Percentiles rank a stretch among this genome's conserved stretches.
phyloP scores from a whole-genome alignment of 306 rosid species.

The Luffa acutangula region DNA sequence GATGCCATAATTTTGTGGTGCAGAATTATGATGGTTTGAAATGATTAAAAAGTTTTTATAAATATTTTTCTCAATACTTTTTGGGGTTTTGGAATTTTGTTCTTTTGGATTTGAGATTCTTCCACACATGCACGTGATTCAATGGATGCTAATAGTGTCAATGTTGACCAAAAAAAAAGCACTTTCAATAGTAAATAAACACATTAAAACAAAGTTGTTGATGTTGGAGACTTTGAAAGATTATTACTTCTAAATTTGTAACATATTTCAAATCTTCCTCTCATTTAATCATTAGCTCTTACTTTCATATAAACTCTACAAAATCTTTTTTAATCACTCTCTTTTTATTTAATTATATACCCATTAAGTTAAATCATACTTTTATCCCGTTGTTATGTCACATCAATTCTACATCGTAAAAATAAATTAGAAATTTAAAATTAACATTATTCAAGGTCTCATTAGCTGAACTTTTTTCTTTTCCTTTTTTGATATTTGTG shows the following conservation, averaged over 20 bases:
- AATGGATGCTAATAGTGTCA: background rate
- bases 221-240: background rate
- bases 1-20: background rate
- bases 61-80: background rate
- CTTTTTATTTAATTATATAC: background rate
- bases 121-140: conserved; percentile 9
- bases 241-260: background rate
- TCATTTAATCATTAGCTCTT: background rate
- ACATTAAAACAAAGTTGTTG: background rate
- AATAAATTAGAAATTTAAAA: background rate
- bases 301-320: background rate
- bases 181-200: background rate
- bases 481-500: too few relatives aligned
- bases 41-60: background rate
- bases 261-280: background rate
- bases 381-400: background rate
- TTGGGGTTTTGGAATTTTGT: conserved; percentile 1
- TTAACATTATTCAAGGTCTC: background rate
- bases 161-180: background rate
- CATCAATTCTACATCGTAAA: background rate
- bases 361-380: background rate
- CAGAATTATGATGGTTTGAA: background rate
- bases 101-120: background rate
- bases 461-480: background rate
- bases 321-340: background rate